A percentile compares a stretch with the other conserved stretches of the same genome.
phyloP scores from a whole-genome alignment of 2,329 filamentous ascomycete genomes.

The Aureobasidium sp. region DNA sequence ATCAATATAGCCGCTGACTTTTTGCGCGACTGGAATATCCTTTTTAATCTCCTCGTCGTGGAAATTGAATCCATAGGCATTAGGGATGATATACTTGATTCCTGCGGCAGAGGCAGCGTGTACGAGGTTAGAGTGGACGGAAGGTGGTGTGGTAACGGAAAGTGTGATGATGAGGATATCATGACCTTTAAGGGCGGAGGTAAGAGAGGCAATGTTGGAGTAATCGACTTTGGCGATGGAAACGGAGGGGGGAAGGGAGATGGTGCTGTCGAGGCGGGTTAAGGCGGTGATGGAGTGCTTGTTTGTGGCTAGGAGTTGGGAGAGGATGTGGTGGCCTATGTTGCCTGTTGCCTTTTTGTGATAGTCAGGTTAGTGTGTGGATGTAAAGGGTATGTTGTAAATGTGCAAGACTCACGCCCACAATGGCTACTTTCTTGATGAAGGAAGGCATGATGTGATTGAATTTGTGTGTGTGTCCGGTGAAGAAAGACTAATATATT shows the following conservation, averaged over 20 bases:
- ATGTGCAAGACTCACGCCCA: constrained; percentile 22
- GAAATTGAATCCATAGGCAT: constrained; percentile 21
- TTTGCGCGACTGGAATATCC: constrained; percentile 16
- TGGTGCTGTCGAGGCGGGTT: constrained; percentile 32
- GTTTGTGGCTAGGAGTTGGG: constrained; percentile 23
- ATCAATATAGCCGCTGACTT: constrained; percentile 7
- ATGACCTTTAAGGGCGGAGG: constrained; percentile 22
- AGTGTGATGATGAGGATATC: constrained; percentile 27
- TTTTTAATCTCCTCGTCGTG: constrained; percentile 15
- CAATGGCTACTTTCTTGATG: constrained; percentile 30
- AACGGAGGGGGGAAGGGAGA: constrained; percentile 21
- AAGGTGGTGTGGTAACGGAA: constrained; percentile 17
- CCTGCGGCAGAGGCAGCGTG: constrained; percentile 22
- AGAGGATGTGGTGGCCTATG: constrained; percentile 24
- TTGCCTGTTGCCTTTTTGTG: constrained; percentile 22
- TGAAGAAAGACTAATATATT: too few relatives aligned
- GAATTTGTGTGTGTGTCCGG: too few relatives aligned
- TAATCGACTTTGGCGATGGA: constrained; percentile 20
- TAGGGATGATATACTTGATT: constrained; percentile 24
- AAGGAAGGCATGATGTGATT: not conserved
- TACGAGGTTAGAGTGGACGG: constrained; percentile 21
- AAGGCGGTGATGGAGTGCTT: constrained; percentile 31
- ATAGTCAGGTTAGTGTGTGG: too few relatives aligned
- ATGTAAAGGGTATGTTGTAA: too few relatives aligned
- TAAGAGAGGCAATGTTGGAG: constrained; percentile 17